Conservation (phyloP, 495 filamentous ascomycete genomes). For the Chlorociboria aeruginascens region DNA sequence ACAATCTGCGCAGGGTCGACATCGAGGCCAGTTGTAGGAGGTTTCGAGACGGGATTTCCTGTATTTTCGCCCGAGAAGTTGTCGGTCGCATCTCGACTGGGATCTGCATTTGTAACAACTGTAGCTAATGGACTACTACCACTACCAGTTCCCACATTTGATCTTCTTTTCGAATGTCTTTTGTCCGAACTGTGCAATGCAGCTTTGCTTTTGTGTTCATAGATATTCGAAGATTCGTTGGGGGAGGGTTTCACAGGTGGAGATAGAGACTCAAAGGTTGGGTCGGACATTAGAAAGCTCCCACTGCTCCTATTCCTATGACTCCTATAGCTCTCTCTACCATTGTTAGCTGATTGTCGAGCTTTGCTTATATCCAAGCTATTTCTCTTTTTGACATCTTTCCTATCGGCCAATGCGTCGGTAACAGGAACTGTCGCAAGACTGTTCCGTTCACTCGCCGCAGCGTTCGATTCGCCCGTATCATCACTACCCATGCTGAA, state of each 20-base stretch:
- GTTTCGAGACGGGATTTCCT: neutral
- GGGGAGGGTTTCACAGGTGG: neutral
- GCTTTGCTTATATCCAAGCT: neutral
- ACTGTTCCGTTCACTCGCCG: conserved; percentile 12
- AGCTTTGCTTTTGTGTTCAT: conserved; percentile 15
- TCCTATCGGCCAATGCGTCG: neutral
- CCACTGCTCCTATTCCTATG: conserved; percentile 17
- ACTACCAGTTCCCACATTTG: conserved; percentile 7
- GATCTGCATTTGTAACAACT: conserved; percentile 5
- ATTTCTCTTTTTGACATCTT: neutral
- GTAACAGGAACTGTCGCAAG: neutral
- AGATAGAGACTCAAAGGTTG: conserved; percentile 4
- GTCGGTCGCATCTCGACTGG: neutral
- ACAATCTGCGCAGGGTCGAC: conserved; percentile 78
- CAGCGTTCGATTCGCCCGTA: conserved; percentile 14
- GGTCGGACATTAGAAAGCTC: conserved; percentile 18
- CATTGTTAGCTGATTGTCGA: conserved; percentile 1
- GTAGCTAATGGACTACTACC: conserved; percentile 12
- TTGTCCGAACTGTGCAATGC: conserved; percentile 10
- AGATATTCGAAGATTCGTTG: neutral
- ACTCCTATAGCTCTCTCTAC: conserved; percentile 15
- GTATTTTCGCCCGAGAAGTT: neutral
- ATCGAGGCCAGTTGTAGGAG: conserved; percentile 30
- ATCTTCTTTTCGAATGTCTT: conserved; percentile 10
- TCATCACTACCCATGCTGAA: conserved; percentile 10